These are phyloP conservation scores for Xylariaceae sp. DNA, from an alignment of 2,329 filamentous ascomycete genomes.

Conservation along the genomic window DNA sequence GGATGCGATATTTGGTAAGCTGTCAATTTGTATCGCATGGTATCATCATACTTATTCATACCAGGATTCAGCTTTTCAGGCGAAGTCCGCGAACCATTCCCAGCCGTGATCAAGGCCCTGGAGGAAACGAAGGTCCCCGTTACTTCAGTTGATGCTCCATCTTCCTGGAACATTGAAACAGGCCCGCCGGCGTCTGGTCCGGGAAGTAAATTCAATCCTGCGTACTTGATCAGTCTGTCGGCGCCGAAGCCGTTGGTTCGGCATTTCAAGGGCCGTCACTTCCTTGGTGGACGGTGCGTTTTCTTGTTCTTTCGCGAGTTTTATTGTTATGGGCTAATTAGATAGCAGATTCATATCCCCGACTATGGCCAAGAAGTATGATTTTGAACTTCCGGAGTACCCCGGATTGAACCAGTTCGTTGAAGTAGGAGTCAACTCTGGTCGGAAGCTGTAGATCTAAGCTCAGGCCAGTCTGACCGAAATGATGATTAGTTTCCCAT, in stretches of 20 bases:
- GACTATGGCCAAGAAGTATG: slow-evolving; percentile 77
- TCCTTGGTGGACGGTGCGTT: slow-evolving; percentile 74
- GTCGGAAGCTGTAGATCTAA: slow-evolving; percentile 46
- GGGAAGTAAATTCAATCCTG: slow-evolving; percentile 75
- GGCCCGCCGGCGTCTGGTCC: slow-evolving; percentile 74
- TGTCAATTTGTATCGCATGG: no score
- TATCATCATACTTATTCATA: slow-evolving; percentile 15
- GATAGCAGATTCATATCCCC: slow-evolving; percentile 67
- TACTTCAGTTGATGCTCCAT: slow-evolving; percentile 86
- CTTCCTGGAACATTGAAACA: slow-evolving; percentile 86
- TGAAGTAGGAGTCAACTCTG: slow-evolving; percentile 54
- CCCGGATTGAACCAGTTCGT: slow-evolving; percentile 83
- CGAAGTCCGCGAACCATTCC: slow-evolving; percentile 88
- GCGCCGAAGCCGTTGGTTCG: slow-evolving; percentile 87
- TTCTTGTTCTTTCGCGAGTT: slow-evolving; percentile 3
- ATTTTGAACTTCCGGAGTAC: slow-evolving; percentile 76
- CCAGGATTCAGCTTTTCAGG: slow-evolving; percentile 86
- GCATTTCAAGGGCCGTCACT: slow-evolving; percentile 82
- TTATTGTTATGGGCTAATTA: slow-evolving; percentile 13
- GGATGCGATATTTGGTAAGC: slow-evolving; percentile 88
- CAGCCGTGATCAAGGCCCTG: slow-evolving; percentile 70
- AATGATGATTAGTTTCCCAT: not conserved
- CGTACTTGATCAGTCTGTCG: slow-evolving; percentile 78
- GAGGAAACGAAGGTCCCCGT: slow-evolving; percentile 70
- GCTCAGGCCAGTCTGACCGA: not conserved